A percentile compares a stretch with the other conserved stretches of the same genome.
Conservation (phyloP, 2,329 filamentous ascomycete genomes). For the Pestalotiopsis sp. region DNA sequence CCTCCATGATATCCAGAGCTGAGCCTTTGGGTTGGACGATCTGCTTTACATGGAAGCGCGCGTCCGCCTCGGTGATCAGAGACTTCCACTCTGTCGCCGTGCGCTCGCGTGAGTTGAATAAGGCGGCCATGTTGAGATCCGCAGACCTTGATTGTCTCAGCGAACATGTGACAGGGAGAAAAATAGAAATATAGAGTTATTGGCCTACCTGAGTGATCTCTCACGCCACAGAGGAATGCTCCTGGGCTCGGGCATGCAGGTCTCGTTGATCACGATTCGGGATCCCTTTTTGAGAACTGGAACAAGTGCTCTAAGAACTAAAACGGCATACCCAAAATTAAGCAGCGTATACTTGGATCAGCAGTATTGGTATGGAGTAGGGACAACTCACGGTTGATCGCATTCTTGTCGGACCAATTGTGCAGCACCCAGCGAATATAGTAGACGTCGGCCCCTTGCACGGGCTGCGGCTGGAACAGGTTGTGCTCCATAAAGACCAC, state of each 20-base stretch:
- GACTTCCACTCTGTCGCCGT: slow-evolving; percentile 36
- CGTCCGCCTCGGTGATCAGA: slow-evolving; percentile 36
- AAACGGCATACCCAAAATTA: slow-evolving; percentile 19
- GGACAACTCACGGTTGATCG: not conserved
- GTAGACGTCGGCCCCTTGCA: slow-evolving; percentile 38
- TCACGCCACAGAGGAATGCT: slow-evolving; percentile 17
- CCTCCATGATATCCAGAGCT: not conserved
- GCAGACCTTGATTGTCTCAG: slow-evolving; percentile 17
- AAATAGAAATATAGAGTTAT: not conserved
- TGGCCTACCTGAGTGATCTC: slow-evolving; percentile 16
- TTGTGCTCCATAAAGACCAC: slow-evolving; percentile 21
- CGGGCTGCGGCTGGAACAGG: slow-evolving; percentile 20
- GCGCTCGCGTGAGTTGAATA: slow-evolving; percentile 43
- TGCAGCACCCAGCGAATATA: slow-evolving; percentile 47
- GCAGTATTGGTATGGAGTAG: not conserved
- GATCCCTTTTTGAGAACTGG: slow-evolving; percentile 41
- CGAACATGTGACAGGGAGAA: too few species aligned
- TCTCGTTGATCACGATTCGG: slow-evolving; percentile 22
- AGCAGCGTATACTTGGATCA: not conserved
- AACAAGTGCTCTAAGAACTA: slow-evolving; percentile 35
- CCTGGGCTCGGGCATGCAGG: slow-evolving; percentile 9
- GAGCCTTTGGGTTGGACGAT: not conserved
- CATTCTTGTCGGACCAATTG: slow-evolving; percentile 42
- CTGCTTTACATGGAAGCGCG: slow-evolving; percentile 25
- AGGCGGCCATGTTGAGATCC: slow-evolving; percentile 42